Conservation (phyloP, 192 early-diverging fungal species). For the Backusella macrospora region DNA sequence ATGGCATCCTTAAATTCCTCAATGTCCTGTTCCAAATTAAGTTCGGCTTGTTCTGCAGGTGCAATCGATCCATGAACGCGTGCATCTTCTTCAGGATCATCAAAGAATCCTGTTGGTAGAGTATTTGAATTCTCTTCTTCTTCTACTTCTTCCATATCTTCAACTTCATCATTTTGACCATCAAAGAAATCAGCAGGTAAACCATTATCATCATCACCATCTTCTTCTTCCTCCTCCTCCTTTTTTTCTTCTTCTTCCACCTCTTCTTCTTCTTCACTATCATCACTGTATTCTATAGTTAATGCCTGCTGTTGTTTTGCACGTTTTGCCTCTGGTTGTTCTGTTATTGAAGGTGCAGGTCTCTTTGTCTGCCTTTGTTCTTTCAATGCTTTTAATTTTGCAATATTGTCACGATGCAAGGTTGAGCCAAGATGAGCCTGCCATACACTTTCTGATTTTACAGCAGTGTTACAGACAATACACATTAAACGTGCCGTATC, state of each 20-base stretch:
- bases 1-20: constrained; percentile 37
- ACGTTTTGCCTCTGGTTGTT: constrained; percentile 33
- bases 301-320: constrained; percentile 38
- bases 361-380: constrained; percentile 40
- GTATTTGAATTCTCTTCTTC: background rate
- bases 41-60: constrained; percentile 28
- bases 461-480: constrained; percentile 43
- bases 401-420: constrained; percentile 47
- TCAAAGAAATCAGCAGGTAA: constrained; percentile 55
- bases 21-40: constrained; percentile 35
- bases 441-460: constrained; percentile 51
- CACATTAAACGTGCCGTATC: constrained; percentile 46
- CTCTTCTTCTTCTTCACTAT: constrained; percentile 26
- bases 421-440: constrained; percentile 47
- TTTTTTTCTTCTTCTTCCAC: constrained; percentile 5
- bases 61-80: constrained; percentile 34
- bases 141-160: constrained; percentile 8
- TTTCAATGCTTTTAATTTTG: constrained; percentile 49
- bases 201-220: constrained; percentile 27
- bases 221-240: constrained; percentile 26
- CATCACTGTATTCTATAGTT: constrained; percentile 37
- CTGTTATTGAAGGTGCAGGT: constrained; percentile 20
- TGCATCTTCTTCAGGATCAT: constrained; percentile 52
- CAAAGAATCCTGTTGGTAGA: constrained; percentile 59
- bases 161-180: constrained; percentile 11